Base-by-base conservation (phyloP, 805 yeast genomes). In the Ogataea methanolica region DNA sequence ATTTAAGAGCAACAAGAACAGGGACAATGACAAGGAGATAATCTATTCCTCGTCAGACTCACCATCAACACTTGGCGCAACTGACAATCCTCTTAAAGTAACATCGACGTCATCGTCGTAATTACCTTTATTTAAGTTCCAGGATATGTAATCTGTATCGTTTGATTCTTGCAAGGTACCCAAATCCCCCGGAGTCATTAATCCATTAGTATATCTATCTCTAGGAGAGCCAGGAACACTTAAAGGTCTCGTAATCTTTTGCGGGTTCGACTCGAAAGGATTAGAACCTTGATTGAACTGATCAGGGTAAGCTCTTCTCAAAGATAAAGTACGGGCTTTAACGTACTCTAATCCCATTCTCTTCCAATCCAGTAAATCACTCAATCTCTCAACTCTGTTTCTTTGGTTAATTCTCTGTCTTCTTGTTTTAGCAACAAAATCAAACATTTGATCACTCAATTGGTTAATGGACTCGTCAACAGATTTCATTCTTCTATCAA, bases 201-300 rank as follows among this genome's bases (percentile, higher is more conserved):
- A 72, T 16, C 64, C 66, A 39, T 57, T 58, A 1, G 82, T 68
- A 54, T 79, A 74, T 59, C 75, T 74, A 52, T 81, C 88, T 48
- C 91, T 75, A 51, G 99, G 98, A 6, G 97, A 91, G 2, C 97
- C 98, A 1, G 98, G 98, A n/a, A 88, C 97, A 51, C 96, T 85
- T 54, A 92, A 73, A 16, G 98, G 98, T 61, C 97, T 79, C 6
- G 96, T 82, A 50, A 92, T 79, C 68, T 91, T 92, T 57, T 74
- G 75, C 43, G 74, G 69, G 33, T 55, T 52, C 7, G 51, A 49
- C 35, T 69, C 75, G 46, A 69, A 68, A 40, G 72, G 73, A 48
- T 69, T 67, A 19, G 58, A 63, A 22, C 72, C 74, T 34, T 64
- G 68, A 34, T 76, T 75, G 68, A 83, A 92, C 57, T 84, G 76